A percentile compares a stretch with the other conserved stretches of the same genome.
Evolutionary conservation across 352 stramenopile species (phyloP).

Genomic region (Globisporangium nunn): DNA sequence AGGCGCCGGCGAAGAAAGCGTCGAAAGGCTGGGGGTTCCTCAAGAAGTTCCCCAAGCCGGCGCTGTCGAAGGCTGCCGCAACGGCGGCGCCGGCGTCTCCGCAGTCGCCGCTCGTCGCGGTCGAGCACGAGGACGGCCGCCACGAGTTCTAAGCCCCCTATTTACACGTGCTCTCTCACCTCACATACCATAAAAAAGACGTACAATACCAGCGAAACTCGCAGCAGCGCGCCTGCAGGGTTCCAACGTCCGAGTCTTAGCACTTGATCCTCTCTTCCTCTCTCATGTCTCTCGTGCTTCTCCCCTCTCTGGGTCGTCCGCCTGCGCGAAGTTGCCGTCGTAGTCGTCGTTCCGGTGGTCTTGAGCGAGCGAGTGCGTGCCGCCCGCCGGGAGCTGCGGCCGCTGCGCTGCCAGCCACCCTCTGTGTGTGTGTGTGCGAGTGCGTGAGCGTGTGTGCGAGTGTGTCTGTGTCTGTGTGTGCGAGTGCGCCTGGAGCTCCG

Average conservation of each 20-base stretch:
- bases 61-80: conserved; percentile 1
- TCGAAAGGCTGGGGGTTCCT: conserved; percentile 22
- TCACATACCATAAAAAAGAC: neutral
- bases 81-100: conserved; percentile 1
- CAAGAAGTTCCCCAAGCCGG: conserved; percentile 13
- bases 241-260: neutral
- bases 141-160: conserved; percentile 36
- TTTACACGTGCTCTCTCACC: neutral
- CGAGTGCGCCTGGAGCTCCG: neutral
- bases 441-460: neutral
- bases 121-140: conserved; percentile 36
- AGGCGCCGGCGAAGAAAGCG: conserved; percentile 19
- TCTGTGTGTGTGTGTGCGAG: neutral
- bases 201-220: neutral
- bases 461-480: neutral
- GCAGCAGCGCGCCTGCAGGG: neutral
- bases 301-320: conserved; percentile 1
- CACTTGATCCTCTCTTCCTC: neutral
- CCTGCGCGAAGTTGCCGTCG: neutral
- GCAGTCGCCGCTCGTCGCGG: conserved; percentile 8
- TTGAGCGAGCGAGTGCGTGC: neutral
- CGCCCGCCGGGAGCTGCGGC: neutral
- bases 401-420: neutral
- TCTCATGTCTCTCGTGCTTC: neutral
- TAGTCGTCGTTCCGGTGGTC: neutral